Percentiles rank a stretch among this genome's conserved stretches.
Conservation (phyloP, 306 rosid genomes). For the Cicer judaicum region DNA sequence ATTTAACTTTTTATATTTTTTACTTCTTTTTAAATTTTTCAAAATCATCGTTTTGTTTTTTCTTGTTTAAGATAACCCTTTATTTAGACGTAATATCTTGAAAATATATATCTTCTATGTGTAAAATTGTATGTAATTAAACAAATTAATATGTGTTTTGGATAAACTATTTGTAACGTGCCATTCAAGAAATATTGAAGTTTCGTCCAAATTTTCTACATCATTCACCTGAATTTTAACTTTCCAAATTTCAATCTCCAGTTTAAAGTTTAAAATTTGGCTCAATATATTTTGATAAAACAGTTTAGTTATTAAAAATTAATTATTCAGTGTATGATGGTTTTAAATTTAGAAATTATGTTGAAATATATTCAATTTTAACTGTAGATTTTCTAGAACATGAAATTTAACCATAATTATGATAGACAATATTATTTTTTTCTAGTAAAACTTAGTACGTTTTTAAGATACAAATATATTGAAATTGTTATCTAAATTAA, state of each 20-base stretch:
- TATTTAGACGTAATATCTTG: too few relatives aligned
- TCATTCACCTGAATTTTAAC: background rate
- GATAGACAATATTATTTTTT: too few relatives aligned
- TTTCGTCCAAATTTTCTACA: background rate
- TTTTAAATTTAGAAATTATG: background rate
- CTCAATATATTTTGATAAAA: too few relatives aligned
- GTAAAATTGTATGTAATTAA: too few relatives aligned
- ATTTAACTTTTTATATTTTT: background rate
- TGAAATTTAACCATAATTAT: too few relatives aligned
- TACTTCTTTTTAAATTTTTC: background rate
- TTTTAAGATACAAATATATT: too few relatives aligned
- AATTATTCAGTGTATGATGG: background rate
- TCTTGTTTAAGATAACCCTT: background rate
- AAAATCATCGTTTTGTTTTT: background rate
- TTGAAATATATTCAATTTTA: too few relatives aligned
- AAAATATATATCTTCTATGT: too few relatives aligned
- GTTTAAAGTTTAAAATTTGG: background rate
- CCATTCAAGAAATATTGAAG: background rate
- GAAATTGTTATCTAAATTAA: too few relatives aligned
- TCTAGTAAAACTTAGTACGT: too few relatives aligned
- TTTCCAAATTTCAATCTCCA: background rate
- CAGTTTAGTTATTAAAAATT: too few relatives aligned
- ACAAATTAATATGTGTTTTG: too few relatives aligned
- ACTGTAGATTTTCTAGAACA: background rate
- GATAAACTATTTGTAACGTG: background rate